phyloP scores from a whole-genome alignment of 2,329 filamentous ascomycete species.

The Allantophomopsis lycopodina region DNA sequence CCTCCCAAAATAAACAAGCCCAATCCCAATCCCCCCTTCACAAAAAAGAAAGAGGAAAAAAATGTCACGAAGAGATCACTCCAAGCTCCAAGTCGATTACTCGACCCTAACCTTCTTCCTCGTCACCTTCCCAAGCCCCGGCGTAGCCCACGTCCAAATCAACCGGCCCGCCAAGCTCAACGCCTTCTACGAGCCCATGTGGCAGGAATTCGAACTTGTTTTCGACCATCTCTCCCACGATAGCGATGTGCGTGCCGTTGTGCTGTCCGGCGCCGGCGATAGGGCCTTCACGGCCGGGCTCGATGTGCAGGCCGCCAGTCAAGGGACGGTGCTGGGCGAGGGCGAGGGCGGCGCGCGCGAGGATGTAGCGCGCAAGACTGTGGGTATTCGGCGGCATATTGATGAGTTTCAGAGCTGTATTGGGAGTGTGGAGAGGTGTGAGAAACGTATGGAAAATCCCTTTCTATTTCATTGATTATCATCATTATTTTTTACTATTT shows the following conservation, averaged over 20 bases:
- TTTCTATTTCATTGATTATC: too few relatives aligned
- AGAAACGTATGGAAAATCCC: constrained; percentile 70
- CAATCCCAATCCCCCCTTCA: too few relatives aligned
- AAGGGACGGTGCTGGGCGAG: constrained; percentile 30
- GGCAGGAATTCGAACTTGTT: constrained; percentile 63
- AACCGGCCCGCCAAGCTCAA: constrained; percentile 81
- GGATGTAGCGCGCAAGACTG: constrained; percentile 54
- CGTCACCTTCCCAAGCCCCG: constrained; percentile 54
- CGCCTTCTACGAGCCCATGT: constrained; percentile 74
- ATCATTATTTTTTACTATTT: too few relatives aligned
- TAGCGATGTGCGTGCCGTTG: constrained; percentile 58
- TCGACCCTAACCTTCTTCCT: constrained; percentile 52
- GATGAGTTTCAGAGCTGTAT: constrained; percentile 72
- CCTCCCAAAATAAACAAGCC: too few relatives aligned
- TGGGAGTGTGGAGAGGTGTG: constrained; percentile 65
- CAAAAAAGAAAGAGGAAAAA: too few relatives aligned
- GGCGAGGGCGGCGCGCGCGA: constrained; percentile 12
- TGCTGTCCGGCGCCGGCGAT: constrained; percentile 71
- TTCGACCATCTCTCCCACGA: constrained; percentile 63
- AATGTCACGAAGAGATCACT: too few relatives aligned
- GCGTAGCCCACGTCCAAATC: constrained; percentile 85
- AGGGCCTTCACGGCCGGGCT: constrained; percentile 77
- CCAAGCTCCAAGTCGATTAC: constrained; percentile 17
- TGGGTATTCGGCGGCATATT: constrained; percentile 51
- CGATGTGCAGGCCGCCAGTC: constrained; percentile 60